Conservation (phyloP, 2,329 filamentous ascomycete genomes). For the Sordariomycetes sp. region DNA sequence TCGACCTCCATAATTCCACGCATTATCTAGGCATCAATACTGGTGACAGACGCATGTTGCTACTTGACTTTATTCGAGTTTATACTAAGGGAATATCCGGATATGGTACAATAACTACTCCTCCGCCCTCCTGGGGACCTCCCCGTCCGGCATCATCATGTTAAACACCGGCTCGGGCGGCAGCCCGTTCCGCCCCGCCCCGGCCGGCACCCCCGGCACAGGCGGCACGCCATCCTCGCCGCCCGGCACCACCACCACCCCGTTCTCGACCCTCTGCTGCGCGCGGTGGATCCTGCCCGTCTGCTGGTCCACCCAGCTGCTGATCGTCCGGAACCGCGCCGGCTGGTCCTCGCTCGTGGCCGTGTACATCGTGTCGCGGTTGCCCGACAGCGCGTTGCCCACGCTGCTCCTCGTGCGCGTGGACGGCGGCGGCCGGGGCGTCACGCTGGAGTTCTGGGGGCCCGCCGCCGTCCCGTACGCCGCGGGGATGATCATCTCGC, state of each 20-base stretch:
- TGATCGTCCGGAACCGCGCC: slow-evolving; percentile 45
- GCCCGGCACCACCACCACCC: not conserved
- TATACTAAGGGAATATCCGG: not conserved
- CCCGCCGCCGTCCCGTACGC: not conserved
- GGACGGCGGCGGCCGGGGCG: not conserved
- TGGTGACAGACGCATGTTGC: too few relatives aligned
- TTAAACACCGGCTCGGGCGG: slow-evolving; percentile 34
- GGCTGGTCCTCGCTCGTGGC: slow-evolving; percentile 41
- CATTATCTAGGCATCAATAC: too few relatives aligned
- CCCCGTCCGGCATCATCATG: slow-evolving; percentile 40
- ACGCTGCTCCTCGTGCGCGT: slow-evolving; percentile 7
- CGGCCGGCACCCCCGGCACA: slow-evolving; percentile 22
- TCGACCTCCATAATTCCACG: too few relatives aligned
- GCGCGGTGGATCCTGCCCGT: slow-evolving; percentile 40
- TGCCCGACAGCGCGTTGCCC: slow-evolving; percentile 21
- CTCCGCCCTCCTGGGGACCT: slow-evolving; percentile 32
- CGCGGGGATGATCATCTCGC: slow-evolving; percentile 39
- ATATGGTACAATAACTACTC: not conserved
- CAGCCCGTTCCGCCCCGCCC: slow-evolving; percentile 20
- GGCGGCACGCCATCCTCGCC: slow-evolving; percentile 22
- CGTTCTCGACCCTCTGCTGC: slow-evolving; percentile 22
- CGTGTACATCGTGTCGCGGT: slow-evolving; percentile 42
- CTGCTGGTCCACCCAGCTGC: slow-evolving; percentile 57
- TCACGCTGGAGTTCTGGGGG: not conserved
- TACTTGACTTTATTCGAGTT: too few relatives aligned